Percentiles rank a stretch among this genome's conserved stretches.
phyloP scores from a whole-genome alignment of 2,329 filamentous ascomycete genomes.

The Claviceps arundinis region DNA sequence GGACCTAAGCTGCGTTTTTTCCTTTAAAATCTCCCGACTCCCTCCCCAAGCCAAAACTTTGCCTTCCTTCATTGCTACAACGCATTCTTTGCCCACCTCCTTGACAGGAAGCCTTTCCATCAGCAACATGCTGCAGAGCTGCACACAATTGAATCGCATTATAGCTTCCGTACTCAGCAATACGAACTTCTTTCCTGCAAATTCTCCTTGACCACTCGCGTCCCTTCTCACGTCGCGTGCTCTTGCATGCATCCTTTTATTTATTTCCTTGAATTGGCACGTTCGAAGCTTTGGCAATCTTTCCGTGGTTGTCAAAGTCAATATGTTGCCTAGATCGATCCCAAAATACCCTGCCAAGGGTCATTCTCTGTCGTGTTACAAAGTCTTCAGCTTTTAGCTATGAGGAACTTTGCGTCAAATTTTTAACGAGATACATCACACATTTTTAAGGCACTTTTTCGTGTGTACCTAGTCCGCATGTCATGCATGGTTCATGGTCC shows the following conservation, averaged over 20 bases:
- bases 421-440: constrained; percentile 57
- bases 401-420: constrained; percentile 81
- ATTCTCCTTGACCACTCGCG: not conserved
- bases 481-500: not conserved
- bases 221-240: not conserved
- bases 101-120: not conserved
- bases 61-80: not conserved
- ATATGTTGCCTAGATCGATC: constrained; percentile 70
- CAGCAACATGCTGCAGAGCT: not conserved
- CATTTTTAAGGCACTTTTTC: not conserved
- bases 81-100: too few relatives aligned
- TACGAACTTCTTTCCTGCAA: not conserved
- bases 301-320: constrained; percentile 70
- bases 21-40: not conserved
- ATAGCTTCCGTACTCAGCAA: not conserved
- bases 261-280: constrained; percentile 38
- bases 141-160: too few relatives aligned
- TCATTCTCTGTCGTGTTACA: constrained; percentile 92
- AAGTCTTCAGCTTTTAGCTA: constrained; percentile 55
- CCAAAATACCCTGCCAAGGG: constrained; percentile 73
- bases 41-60: not conserved
- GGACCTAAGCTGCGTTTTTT: not conserved
- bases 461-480: not conserved
- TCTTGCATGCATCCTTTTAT: not conserved
- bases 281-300: constrained; percentile 82